Evolutionary conservation across 1,284 basidiomycete genomes (phyloP).

Genomic region (Leccinum griseonigrum): DNA sequence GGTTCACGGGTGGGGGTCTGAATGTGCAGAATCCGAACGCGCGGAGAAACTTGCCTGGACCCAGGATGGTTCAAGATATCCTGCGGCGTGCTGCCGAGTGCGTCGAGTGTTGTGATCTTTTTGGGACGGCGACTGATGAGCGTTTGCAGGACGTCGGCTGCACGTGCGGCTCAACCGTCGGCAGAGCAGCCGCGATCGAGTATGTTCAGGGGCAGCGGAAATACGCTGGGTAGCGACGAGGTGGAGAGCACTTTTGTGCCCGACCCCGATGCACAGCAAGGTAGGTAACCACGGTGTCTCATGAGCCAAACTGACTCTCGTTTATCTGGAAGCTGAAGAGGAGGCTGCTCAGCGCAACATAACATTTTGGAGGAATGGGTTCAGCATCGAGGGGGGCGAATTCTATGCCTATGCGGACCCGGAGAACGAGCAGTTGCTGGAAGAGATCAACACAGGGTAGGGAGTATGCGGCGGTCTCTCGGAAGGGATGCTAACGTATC

Average conservation of each 20-base stretch:
- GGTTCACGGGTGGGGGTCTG: not conserved
- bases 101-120: conserved; percentile 28
- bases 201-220: conserved; percentile 69
- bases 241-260: conserved; percentile 69
- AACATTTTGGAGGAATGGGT: conserved; percentile 95
- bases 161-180: conserved; percentile 24
- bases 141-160: conserved; percentile 23
- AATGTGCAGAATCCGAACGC: conserved; percentile 78
- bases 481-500: not conserved
- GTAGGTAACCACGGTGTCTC: conserved; percentile 7
- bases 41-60: conserved; percentile 48
- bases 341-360: conserved; percentile 72
- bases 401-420: conserved; percentile 87
- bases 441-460: conserved; percentile 81
- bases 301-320: not conserved
- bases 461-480: not conserved
- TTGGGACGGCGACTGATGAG: not conserved
- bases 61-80: conserved; percentile 77
- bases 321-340: conserved; percentile 43
- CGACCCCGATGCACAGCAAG: conserved; percentile 52
- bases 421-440: conserved; percentile 67
- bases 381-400: conserved; percentile 89
- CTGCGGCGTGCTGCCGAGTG: conserved; percentile 81
- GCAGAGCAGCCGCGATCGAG: not conserved
- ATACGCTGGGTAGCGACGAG: conserved; percentile 87